Conservation (phyloP, 495 filamentous ascomycete species). For the Penicillium atrosanguineum region DNA sequence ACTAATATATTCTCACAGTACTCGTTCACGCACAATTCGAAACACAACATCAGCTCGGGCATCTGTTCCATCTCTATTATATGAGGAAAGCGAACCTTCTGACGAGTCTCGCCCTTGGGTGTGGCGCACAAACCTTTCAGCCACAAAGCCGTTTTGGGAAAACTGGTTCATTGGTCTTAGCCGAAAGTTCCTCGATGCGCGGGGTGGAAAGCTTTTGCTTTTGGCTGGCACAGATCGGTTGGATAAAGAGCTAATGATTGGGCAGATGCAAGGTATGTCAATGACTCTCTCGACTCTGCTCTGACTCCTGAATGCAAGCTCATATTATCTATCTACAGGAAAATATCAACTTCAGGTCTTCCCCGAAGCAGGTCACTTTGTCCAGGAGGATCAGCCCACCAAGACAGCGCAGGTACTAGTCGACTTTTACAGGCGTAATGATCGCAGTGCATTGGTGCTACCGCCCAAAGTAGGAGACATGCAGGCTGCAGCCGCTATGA, state of each 20-base stretch:
- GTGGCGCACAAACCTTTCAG: constrained; percentile 83
- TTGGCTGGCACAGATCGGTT: constrained; percentile 92
- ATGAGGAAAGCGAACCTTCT: constrained; percentile 38
- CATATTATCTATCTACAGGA: constrained; percentile 43
- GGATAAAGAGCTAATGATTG: constrained; percentile 94
- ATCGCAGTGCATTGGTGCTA: constrained; percentile 76
- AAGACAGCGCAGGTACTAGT: constrained; percentile 80
- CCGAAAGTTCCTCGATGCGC: constrained; percentile 78
- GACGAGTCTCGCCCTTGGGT: constrained; percentile 54
- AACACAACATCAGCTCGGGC: constrained; percentile 75
- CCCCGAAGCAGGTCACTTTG: constrained; percentile 92
- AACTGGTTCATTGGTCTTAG: constrained; percentile 89
- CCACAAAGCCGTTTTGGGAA: constrained; percentile 90
- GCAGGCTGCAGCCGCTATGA: constrained; percentile 47
- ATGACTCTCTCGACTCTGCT: not conserved
- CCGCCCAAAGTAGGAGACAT: constrained; percentile 83
- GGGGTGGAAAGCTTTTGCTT: constrained; percentile 85
- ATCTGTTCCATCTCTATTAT: constrained; percentile 82
- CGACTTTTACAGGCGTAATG: constrained; percentile 90
- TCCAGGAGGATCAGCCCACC: constrained; percentile 91
- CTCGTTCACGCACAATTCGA: constrained; percentile 82
- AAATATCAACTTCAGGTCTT: constrained; percentile 96
- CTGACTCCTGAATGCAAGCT: not conserved
- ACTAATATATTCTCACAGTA: constrained; percentile 35
- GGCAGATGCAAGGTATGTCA: constrained; percentile 86